Evolutionary conservation across 495 filamentous ascomycete species (phyloP).

Genomic region (Amniculicola lignicola): DNA sequence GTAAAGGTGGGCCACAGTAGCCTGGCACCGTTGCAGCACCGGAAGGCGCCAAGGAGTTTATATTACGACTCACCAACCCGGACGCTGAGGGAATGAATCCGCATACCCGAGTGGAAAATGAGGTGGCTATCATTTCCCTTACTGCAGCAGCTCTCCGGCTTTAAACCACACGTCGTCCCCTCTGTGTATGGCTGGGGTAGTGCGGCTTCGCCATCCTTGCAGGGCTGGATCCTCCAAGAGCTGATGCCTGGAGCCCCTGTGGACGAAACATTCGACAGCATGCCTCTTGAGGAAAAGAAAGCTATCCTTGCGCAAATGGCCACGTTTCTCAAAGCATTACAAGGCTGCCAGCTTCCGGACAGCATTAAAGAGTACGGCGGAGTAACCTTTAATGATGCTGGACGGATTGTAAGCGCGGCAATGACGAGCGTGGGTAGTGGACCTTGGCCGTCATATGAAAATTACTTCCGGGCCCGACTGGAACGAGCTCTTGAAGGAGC

Average conservation of each 20-base stretch:
- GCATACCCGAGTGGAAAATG: constrained; percentile 36
- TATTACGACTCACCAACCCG: constrained; percentile 37
- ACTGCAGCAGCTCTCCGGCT: constrained; percentile 36
- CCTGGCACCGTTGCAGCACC: constrained; percentile 32
- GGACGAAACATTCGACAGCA: constrained; percentile 20
- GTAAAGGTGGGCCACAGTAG: constrained; percentile 1
- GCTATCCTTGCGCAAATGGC: constrained; percentile 35
- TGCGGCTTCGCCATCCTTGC: constrained; percentile 20
- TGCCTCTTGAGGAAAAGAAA: constrained; percentile 27
- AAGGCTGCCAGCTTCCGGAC: constrained; percentile 34
- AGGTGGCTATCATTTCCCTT: constrained; percentile 38
- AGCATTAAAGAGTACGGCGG: constrained; percentile 36
- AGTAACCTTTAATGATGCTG: constrained; percentile 36
- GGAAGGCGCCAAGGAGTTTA: constrained; percentile 33
- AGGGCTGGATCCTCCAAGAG: constrained; percentile 39
- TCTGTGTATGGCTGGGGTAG: constrained; percentile 37
- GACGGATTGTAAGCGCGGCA: constrained; percentile 33
- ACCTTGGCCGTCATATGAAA: constrained; percentile 33
- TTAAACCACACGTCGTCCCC: constrained; percentile 35
- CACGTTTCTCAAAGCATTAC: constrained; percentile 31
- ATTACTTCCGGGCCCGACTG: constrained; percentile 27
- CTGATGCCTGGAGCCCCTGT: constrained; percentile 31
- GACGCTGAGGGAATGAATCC: constrained; percentile 36
- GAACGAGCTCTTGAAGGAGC: constrained; percentile 17
- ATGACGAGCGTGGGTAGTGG: constrained; percentile 34